A percentile compares a stretch with the other conserved stretches of the same genome.
Conservation (phyloP, 1,284 basidiomycete genomes). For the Malassezia sympodialis region DNA sequence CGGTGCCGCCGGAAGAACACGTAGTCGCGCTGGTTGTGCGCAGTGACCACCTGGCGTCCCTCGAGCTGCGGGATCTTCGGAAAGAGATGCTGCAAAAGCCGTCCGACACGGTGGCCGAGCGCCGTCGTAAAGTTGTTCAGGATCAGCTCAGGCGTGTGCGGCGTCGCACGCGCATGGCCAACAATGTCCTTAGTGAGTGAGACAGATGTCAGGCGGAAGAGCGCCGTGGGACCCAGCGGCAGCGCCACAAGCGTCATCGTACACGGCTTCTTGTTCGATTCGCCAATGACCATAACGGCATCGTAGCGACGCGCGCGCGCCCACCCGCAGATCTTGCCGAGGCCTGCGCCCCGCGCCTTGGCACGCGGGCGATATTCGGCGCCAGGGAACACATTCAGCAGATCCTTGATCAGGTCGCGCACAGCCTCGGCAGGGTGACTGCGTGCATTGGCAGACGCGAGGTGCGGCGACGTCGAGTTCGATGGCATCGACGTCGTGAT, state of each 20-base stretch:
- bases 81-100: constrained; percentile 89
- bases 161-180: constrained; percentile 80
- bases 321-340: constrained; percentile 88
- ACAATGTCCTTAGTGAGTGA: constrained; percentile 70
- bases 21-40: constrained; percentile 97
- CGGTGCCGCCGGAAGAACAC: constrained; percentile 93
- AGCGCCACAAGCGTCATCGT: constrained; percentile 84
- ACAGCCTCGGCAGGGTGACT: constrained; percentile 49
- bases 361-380: constrained; percentile 82
- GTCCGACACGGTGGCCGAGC: constrained; percentile 80
- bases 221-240: constrained; percentile 84
- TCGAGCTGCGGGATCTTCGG: constrained; percentile 90
- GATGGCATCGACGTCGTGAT: constrained; percentile 45
- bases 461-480: constrained; percentile 34
- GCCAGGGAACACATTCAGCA: constrained; percentile 84
- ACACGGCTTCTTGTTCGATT: constrained; percentile 65
- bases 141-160: constrained; percentile 89
- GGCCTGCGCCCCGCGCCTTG: constrained; percentile 83
- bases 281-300: constrained; percentile 84
- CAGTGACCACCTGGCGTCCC: constrained; percentile 89
- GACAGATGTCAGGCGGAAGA: constrained; percentile 87
- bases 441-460: constrained; percentile 55
- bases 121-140: constrained; percentile 91
- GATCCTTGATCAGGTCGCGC: constrained; percentile 62
- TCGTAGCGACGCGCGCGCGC: constrained; percentile 76